Evolutionary conservation across 2,329 filamentous ascomycete species (phyloP).

Genomic region (Sclerotinia sclerotiorum): DNA sequence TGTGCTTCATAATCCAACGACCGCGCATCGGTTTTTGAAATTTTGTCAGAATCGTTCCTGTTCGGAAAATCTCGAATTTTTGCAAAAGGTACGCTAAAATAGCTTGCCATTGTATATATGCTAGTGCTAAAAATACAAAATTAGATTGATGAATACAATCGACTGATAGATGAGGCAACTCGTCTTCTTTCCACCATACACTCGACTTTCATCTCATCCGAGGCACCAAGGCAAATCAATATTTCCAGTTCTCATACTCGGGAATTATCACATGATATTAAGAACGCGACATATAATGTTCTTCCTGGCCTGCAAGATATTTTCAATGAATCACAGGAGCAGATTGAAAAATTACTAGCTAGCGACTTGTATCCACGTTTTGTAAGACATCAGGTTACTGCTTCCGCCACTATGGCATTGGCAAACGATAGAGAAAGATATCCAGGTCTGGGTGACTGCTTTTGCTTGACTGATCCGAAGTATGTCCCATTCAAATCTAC

Average conservation of each 20-base stretch:
- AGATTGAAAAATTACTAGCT: slow-evolving; percentile 48
- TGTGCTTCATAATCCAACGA: slow-evolving; percentile 50
- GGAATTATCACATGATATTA: slow-evolving; percentile 31
- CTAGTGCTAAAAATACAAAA: neutral
- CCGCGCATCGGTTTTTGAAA: slow-evolving; percentile 48
- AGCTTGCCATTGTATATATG: neutral
- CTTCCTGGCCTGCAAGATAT: slow-evolving; percentile 38
- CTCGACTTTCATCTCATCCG: slow-evolving; percentile 44
- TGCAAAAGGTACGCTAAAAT: slow-evolving; percentile 47
- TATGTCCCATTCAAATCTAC: slow-evolving; percentile 22
- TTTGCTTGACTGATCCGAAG: slow-evolving; percentile 55
- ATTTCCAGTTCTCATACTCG: slow-evolving; percentile 30
- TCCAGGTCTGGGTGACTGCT: slow-evolving; percentile 57
- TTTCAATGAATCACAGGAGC: slow-evolving; percentile 45
- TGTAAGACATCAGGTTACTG: slow-evolving; percentile 52
- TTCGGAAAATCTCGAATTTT: slow-evolving; percentile 53
- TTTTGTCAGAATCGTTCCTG: slow-evolving; percentile 51
- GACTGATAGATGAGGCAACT: slow-evolving; percentile 47
- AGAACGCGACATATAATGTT: slow-evolving; percentile 34
- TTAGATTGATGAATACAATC: slow-evolving; percentile 48
- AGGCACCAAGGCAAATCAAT: slow-evolving; percentile 38
- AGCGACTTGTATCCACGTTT: slow-evolving; percentile 53
- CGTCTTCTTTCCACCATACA: slow-evolving; percentile 49
- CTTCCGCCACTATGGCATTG: slow-evolving; percentile 48
- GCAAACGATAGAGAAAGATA: slow-evolving; percentile 46